Evolutionary conservation across 2,329 filamentous ascomycete genomes (phyloP).

Genomic region (Didymella glomerata): DNA sequence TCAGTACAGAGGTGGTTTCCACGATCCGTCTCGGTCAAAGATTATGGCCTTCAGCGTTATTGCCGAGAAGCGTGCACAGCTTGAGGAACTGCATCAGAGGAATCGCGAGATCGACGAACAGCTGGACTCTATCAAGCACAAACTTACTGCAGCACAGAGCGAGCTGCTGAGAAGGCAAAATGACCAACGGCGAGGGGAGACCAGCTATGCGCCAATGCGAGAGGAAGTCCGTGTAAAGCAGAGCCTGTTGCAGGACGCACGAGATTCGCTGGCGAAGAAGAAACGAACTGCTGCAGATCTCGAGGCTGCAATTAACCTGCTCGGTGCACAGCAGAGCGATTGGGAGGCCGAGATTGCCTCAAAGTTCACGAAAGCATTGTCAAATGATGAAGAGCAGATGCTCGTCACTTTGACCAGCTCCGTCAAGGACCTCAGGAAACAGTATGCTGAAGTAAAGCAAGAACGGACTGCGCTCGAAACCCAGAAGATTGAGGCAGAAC

Average conservation of each 20-base stretch:
- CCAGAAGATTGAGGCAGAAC: conserved; percentile 83
- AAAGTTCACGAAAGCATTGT: conserved; percentile 91
- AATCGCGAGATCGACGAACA: conserved; percentile 72
- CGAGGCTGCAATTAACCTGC: conserved; percentile 63
- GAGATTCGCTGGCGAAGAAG: conserved; percentile 77
- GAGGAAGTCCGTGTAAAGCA: conserved; percentile 79
- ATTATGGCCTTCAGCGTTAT: conserved; percentile 83
- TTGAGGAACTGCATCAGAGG: conserved; percentile 71
- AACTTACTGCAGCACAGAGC: conserved; percentile 86
- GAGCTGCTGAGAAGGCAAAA: conserved; percentile 85
- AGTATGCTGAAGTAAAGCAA: conserved; percentile 78
- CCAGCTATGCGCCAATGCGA: conserved; percentile 80
- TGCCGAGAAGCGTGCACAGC: conserved; percentile 76
- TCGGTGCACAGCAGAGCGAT: conserved; percentile 77
- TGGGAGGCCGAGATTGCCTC: conserved; percentile 83
- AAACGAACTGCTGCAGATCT: conserved; percentile 71
- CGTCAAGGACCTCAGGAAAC: conserved; percentile 77
- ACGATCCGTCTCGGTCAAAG: conserved; percentile 85
- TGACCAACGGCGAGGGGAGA: conserved; percentile 77
- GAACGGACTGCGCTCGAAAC: conserved; percentile 79
- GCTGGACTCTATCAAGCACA: conserved; percentile 82
- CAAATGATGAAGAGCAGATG: conserved; percentile 80
- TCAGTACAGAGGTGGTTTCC: conserved; percentile 92
- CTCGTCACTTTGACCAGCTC: conserved; percentile 74
- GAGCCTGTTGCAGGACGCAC: conserved; percentile 76